Evolutionary conservation across 768 basidiomycete species (phyloP).

Genomic region (Suillus occidentalis): DNA sequence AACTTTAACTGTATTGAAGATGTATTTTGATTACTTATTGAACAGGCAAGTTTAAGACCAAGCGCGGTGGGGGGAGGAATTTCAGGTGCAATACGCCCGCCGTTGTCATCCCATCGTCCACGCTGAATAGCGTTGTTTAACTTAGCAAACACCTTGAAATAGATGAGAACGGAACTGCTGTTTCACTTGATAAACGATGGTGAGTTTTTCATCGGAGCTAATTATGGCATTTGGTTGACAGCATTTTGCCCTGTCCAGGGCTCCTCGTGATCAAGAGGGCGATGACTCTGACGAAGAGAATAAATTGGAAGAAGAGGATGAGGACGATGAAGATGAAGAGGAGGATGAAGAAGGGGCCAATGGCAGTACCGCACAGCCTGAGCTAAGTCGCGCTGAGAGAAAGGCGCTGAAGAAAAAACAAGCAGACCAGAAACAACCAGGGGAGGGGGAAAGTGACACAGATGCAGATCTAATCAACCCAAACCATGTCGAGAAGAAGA

Average conservation of each 20-base stretch:
- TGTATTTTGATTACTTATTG: neutral
- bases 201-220: conserved; percentile 26
- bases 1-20: neutral
- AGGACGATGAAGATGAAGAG: conserved; percentile 44
- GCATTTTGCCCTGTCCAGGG: conserved; percentile 22
- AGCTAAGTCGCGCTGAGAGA: conserved; percentile 70
- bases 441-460: conserved; percentile 54
- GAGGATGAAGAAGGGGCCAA: conserved; percentile 33
- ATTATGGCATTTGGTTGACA: neutral
- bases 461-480: conserved; percentile 78
- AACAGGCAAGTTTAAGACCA: conserved; percentile 82
- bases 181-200: conserved; percentile 46
- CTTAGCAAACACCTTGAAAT: conserved; percentile 58
- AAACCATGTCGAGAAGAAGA: conserved; percentile 71
- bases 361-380: conserved; percentile 40
- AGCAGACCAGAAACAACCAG: conserved; percentile 38
- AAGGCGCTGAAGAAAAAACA: conserved; percentile 85
- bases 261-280: conserved; percentile 38
- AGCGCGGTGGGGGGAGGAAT: conserved; percentile 84
- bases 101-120: conserved; percentile 7
- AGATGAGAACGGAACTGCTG: conserved; percentile 57
- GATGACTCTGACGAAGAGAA: conserved; percentile 42
- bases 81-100: conserved; percentile 56
- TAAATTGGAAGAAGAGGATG: conserved; percentile 39
- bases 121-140: conserved; percentile 14